These are phyloP conservation scores for Solanum hybrid DNA, from an alignment of 305 asterid species.

Conservation along the genomic window DNA sequence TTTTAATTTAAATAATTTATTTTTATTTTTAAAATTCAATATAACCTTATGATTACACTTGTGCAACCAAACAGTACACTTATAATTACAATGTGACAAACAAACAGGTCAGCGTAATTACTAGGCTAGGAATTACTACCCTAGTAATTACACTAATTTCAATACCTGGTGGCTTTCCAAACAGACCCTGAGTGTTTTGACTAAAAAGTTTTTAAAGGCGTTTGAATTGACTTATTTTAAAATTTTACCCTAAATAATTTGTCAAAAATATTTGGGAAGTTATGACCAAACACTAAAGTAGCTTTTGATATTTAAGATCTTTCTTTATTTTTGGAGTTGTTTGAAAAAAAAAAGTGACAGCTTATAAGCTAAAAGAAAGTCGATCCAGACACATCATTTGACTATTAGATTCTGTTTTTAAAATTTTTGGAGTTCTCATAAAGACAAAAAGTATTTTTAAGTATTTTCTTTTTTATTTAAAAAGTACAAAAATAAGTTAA, in stretches of 20 bases:
- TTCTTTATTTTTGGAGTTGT: background rate
- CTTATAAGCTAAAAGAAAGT: background rate
- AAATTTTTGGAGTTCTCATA: background rate
- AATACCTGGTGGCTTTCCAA: background rate
- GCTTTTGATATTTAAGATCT: background rate
- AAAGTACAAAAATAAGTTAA: background rate
- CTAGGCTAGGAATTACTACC: background rate
- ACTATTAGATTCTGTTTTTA: too few species aligned
- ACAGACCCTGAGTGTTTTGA: background rate
- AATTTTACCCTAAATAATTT: background rate
- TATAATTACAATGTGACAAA: background rate
- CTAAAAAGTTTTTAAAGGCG: too few species aligned
- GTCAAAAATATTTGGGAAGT: background rate
- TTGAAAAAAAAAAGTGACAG: background rate
- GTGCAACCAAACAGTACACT: background rate
- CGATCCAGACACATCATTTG: background rate
- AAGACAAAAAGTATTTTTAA: background rate
- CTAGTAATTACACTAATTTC: background rate
- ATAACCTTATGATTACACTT: background rate
- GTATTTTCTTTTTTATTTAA: background rate
- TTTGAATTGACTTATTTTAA: background rate
- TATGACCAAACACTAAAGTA: background rate
- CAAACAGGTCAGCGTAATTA: too few species aligned
- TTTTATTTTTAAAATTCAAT: background rate
- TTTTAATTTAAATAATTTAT: too few species aligned